Percentiles rank a stretch among this genome's conserved stretches.
Evolutionary conservation across 2,329 filamentous ascomycete genomes (phyloP).

Genomic region (Diaporthe aspalathi): DNA sequence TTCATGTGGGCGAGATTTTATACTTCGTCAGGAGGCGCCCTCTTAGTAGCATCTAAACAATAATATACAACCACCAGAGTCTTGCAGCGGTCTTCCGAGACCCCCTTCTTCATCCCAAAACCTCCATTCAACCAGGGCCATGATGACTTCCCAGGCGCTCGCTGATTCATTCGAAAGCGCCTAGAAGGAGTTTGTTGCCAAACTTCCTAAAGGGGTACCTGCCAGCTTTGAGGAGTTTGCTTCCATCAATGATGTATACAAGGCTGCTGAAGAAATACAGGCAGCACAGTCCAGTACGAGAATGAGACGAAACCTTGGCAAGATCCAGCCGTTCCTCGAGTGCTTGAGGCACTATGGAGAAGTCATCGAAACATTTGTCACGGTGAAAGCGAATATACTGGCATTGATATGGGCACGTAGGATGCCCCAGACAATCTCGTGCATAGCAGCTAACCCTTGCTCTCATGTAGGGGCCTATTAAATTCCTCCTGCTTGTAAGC

Average conservation of each 20-base stretch:
- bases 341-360: neutral
- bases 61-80: neutral
- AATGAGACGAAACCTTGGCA: neutral
- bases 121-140: too few species aligned
- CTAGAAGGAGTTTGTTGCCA: neutral
- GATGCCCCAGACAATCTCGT: neutral
- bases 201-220: neutral
- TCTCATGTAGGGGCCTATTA: neutral
- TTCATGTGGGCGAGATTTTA: too few species aligned
- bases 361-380: neutral
- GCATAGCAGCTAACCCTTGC: neutral
- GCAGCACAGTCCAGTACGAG: neutral
- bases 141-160: neutral
- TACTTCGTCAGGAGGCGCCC: too few species aligned
- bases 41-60: too few species aligned
- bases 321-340: neutral
- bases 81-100: neutral
- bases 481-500: neutral
- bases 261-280: neutral
- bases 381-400: neutral
- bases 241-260: neutral
- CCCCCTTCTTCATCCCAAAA: neutral
- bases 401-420: neutral
- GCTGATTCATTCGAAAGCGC: neutral
- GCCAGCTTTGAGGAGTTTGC: neutral